Evolutionary conservation across 805 yeast species (phyloP).

Genomic region (Lipomyces mesembrius): DNA sequence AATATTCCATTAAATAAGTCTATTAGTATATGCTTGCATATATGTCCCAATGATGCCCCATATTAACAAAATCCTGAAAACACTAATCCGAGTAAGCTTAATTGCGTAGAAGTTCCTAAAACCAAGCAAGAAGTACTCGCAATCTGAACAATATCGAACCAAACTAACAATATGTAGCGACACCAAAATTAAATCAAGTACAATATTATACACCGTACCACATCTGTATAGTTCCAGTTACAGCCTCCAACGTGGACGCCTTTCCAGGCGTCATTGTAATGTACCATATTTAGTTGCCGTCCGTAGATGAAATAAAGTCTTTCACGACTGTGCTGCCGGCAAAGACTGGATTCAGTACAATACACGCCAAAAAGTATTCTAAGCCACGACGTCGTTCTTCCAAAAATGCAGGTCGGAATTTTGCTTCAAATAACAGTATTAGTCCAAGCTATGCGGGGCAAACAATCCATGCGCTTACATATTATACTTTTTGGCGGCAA

Average conservation of each 20-base stretch:
- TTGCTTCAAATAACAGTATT: slow-evolving; percentile 33
- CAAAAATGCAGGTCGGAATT: slow-evolving; percentile 46
- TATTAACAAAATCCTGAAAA: slow-evolving; percentile 1
- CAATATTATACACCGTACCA: background rate
- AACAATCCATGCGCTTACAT: slow-evolving; percentile 22
- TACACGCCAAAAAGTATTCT: slow-evolving; percentile 53
- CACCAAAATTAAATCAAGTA: background rate
- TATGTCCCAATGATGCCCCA: background rate
- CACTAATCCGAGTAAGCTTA: background rate
- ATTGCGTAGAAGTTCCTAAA: background rate
- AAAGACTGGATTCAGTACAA: slow-evolving; percentile 52
- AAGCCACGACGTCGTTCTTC: slow-evolving; percentile 50
- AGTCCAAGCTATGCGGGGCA: slow-evolving; percentile 33
- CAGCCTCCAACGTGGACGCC: background rate
- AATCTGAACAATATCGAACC: background rate
- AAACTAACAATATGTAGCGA: background rate
- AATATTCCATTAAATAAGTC: background rate
- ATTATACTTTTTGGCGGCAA: slow-evolving; percentile 53
- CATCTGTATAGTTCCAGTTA: background rate
- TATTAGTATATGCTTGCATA: background rate
- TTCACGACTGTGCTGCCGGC: slow-evolving; percentile 46
- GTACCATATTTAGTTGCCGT: background rate
- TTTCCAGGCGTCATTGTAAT: background rate
- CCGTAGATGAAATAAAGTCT: slow-evolving; percentile 41
- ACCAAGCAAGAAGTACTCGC: background rate